Evolutionary conservation across 163 green algal genomes (phyloP), one percentile per base, ranked within the genome.

Genomic region (Smithsoniella earleae): DNA sequence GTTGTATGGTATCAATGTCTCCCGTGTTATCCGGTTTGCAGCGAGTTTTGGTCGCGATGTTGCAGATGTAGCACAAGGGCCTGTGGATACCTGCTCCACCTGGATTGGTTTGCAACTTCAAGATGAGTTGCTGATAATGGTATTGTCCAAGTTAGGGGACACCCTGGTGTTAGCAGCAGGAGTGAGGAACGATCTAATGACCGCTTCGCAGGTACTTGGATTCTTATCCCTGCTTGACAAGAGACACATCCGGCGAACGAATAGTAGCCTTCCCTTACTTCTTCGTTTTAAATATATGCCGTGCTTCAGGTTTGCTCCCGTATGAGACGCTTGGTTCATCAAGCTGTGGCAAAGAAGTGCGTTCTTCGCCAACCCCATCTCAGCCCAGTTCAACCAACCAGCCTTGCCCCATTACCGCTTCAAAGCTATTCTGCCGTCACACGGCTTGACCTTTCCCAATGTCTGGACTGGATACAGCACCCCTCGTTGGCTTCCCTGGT

Each of bases 401-500:
- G 27, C 58, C 58, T 69, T 16, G 31, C 20, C 16, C 25, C 18
- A 30, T 31, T 69, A 33, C 58, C 58, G 20, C 58, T 69, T 30
- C 58, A 69, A 5, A 43, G 30, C 3, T 69, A 69, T 31, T 22
- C 25, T 34, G 58, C 58, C 20, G 58, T 69, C 58, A 69, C 58
- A 18, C 58, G 58, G 30, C 58, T 69, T 31, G 58, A 69, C 25
- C 58, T 69, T n/a, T 69, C 58, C 18, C 58, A 69, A 33, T 69
- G 58, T 31, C 58, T 69, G 0, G 58, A 69, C 25, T 69, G 58
- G 58, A 69, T 69, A 30, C 58, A 69, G 58, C 58, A 69, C 25
- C 58, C 58, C 58, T 69, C 27, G 18, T 31, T 69, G 6, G 30
- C 30, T 31, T 38, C 58, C 25, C 58, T 69, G 18, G 58, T 31